A percentile compares a stretch with the other conserved stretches of the same genome.
Evolutionary conservation across 805 yeast genomes (phyloP).

Genomic region (Cyberlindnera petersonii): DNA sequence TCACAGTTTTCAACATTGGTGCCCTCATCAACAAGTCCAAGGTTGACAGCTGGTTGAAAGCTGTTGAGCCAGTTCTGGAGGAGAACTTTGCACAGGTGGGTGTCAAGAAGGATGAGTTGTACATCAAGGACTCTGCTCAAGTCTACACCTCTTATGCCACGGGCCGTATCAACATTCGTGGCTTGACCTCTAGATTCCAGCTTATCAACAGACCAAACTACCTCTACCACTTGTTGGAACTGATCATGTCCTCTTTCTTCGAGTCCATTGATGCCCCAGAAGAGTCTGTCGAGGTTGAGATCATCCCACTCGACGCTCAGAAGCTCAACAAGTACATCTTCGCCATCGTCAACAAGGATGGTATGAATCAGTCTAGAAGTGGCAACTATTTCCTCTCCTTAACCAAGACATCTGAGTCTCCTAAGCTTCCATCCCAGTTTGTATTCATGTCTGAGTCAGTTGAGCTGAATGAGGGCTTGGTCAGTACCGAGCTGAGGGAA

Average conservation of each 20-base stretch:
- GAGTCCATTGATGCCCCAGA: constrained; percentile 51
- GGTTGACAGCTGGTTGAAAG: constrained; percentile 51
- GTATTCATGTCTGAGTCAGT: constrained; percentile 88
- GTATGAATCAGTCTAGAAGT: constrained; percentile 73
- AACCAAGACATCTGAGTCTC: constrained; percentile 75
- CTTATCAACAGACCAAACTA: constrained; percentile 80
- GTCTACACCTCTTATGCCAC: constrained; percentile 68
- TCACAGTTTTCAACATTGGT: constrained; percentile 55
- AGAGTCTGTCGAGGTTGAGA: constrained; percentile 58
- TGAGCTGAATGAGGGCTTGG: constrained; percentile 69
- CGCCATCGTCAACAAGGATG: constrained; percentile 79
- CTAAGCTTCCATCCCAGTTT: constrained; percentile 63
- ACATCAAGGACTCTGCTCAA: constrained; percentile 60
- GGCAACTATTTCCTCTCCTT: constrained; percentile 78
- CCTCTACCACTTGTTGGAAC: constrained; percentile 63
- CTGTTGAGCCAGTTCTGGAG: constrained; percentile 48
- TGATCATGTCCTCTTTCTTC: constrained; percentile 52
- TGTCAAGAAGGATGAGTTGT: constrained; percentile 39
- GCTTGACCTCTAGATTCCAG: constrained; percentile 55
- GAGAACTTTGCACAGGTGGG: constrained; percentile 82
- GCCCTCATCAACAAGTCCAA: constrained; percentile 49
- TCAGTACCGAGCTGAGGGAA: constrained; percentile 44
- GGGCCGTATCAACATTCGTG: constrained; percentile 77
- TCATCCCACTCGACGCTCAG: constrained; percentile 45
- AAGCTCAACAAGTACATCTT: constrained; percentile 55